phyloP scores from a whole-genome alignment of 495 filamentous ascomycete genomes.

The Alectoria sarmentosa region DNA sequence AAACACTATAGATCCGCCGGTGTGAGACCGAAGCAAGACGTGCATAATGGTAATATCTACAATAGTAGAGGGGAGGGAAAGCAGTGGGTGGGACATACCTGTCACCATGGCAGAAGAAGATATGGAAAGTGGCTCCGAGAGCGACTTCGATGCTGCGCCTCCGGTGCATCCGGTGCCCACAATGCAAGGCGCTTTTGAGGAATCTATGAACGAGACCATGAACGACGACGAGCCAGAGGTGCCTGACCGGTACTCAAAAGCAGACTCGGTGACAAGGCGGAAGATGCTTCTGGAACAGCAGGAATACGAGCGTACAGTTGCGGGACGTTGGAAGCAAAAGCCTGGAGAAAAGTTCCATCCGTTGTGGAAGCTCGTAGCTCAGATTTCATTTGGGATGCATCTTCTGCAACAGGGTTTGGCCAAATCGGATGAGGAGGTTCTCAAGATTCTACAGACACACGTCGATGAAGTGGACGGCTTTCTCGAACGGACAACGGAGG shows the following conservation, averaged over 20 bases:
- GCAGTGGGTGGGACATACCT: constrained; percentile 25
- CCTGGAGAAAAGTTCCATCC: constrained; percentile 68
- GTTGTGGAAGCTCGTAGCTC: constrained; percentile 81
- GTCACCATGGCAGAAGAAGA: constrained; percentile 28
- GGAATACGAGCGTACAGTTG: constrained; percentile 56
- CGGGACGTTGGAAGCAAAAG: constrained; percentile 65
- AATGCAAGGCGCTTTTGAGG: constrained; percentile 89
- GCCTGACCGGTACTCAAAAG: constrained; percentile 43
- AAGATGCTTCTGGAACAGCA: constrained; percentile 60
- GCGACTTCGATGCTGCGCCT: constrained; percentile 32
- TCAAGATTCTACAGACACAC: constrained; percentile 83
- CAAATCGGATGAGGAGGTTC: constrained; percentile 78
- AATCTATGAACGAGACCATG: constrained; percentile 71
- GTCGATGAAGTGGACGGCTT: constrained; percentile 93
- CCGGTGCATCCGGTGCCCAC: constrained; percentile 72
- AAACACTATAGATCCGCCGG: constrained; percentile 12
- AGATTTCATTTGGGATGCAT: constrained; percentile 91
- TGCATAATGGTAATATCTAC: constrained; percentile 26
- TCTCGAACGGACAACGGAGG: constrained; percentile 73
- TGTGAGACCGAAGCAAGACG: constrained; percentile 10
- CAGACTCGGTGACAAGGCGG: constrained; percentile 61
- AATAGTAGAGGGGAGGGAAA: constrained; percentile 22
- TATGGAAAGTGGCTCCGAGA: constrained; percentile 25
- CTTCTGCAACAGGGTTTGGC: constrained; percentile 78
- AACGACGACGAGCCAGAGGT: constrained; percentile 39